Percentiles rank a stretch among this genome's conserved stretches.
phyloP scores from a whole-genome alignment of 129 eudicot genomes.

The Daucus carota region DH1_v3.0 NC_030382.2:58177001-58177500 shows the following conservation, averaged over 20 bases:
- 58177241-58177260: neutral
- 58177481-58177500: conserved; percentile 99
- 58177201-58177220: neutral
- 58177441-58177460: conserved; percentile 10
- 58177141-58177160: conserved; percentile 96
- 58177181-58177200: neutral
- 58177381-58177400: neutral
- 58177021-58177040: neutral
- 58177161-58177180: conserved; percentile 74
- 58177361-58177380: conserved; percentile 3
- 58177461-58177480: conserved; percentile 90
- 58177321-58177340: conserved; percentile 93
- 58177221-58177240: neutral
- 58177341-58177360: conserved; percentile 97
- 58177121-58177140: conserved; percentile 94
- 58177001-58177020: neutral
- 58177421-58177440: conserved; percentile 3
- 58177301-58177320: conserved; percentile 92
- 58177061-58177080: conserved; percentile 49
- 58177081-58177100: conserved; percentile 98
- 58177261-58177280: neutral
- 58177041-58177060: neutral
- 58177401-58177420: neutral
- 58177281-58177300: conserved; percentile 45
- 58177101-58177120: conserved; percentile 87